Conservation (phyloP, 1,284 basidiomycete species). For the Microbotryum saponariae region DNA sequence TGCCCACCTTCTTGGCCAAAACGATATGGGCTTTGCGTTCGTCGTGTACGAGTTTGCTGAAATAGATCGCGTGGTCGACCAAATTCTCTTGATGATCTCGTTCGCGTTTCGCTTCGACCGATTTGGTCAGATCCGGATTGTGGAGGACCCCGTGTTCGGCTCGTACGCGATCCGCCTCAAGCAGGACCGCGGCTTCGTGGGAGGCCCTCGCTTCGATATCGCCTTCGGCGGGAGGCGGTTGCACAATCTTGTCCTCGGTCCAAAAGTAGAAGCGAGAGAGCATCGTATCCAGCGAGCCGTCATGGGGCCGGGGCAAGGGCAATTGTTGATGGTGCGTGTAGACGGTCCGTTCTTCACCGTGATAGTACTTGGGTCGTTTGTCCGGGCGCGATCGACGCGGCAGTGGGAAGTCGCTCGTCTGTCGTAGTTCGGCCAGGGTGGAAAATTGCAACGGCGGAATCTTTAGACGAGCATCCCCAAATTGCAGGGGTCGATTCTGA, state of each 20-base stretch:
- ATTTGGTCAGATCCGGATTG: conserved; percentile 33
- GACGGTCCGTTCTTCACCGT: conserved; percentile 6
- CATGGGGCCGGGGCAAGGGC: conserved; percentile 50
- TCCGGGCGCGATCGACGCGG: conserved; percentile 37
- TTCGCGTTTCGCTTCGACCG: conserved; percentile 14
- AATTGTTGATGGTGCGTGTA: conserved; percentile 62
- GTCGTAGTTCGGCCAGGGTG: too few relatives aligned
- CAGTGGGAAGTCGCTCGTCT: conserved; percentile 48
- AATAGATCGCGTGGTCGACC: conserved; percentile 43
- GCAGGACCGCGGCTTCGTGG: conserved; percentile 46
- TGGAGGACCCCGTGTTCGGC: conserved; percentile 24
- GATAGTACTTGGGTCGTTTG: not conserved
- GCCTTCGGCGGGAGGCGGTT: conserved; percentile 36
- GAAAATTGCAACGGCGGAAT: too few relatives aligned
- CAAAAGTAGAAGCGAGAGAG: conserved; percentile 56
- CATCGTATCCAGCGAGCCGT: conserved; percentile 51
- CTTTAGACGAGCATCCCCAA: too few relatives aligned
- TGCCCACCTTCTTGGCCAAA: conserved; percentile 51
- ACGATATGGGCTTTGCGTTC: conserved; percentile 41
- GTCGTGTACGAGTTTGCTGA: conserved; percentile 41
- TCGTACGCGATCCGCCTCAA: conserved; percentile 33
- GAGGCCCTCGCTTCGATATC: conserved; percentile 47
- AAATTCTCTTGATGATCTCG: conserved; percentile 42
- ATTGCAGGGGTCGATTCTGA: too few relatives aligned
- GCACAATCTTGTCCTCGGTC: conserved; percentile 40